Evolutionary conservation across 1,284 basidiomycete species (phyloP).

Genomic region (Cryptococcus sp.): DNA sequence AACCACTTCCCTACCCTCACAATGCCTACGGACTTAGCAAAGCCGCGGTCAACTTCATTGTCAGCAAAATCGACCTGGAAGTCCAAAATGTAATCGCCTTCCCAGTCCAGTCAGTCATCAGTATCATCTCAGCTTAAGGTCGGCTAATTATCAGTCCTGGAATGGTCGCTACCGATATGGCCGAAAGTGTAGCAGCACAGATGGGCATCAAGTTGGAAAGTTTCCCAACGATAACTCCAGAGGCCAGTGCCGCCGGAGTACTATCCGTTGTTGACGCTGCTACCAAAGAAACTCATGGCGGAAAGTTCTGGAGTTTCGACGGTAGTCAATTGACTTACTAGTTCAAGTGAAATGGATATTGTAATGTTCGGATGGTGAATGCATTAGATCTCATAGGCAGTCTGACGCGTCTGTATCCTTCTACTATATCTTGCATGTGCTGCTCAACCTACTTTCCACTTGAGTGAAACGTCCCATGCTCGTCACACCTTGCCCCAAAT

Average conservation of each 20-base stretch:
- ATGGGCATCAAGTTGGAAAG: background rate
- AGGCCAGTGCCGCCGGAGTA: background rate
- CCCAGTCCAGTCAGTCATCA: constrained; percentile 4
- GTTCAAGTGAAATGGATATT: background rate
- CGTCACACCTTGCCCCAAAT: background rate
- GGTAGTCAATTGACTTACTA: background rate
- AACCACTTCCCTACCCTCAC: background rate
- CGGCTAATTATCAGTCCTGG: background rate
- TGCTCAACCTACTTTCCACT: too few relatives aligned
- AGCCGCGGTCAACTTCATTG: constrained; percentile 16
- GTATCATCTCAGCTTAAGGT: background rate
- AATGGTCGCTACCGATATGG: background rate
- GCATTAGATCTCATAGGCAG: too few relatives aligned
- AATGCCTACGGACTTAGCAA: constrained; percentile 16
- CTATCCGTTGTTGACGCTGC: background rate
- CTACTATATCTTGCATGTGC: too few relatives aligned
- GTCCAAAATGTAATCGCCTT: constrained; percentile 6
- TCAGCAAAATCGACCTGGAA: constrained; percentile 12
- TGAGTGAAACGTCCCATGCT: too few relatives aligned
- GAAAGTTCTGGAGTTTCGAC: background rate
- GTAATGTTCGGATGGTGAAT: too few relatives aligned
- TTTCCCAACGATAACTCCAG: background rate
- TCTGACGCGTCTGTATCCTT: too few relatives aligned
- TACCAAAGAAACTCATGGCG: background rate
- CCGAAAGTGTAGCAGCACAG: background rate